Percentiles rank a stretch among this genome's conserved stretches.
Evolutionary conservation across 805 yeast genomes (phyloP).

Genomic region (Komagataella phaffii): DNA sequence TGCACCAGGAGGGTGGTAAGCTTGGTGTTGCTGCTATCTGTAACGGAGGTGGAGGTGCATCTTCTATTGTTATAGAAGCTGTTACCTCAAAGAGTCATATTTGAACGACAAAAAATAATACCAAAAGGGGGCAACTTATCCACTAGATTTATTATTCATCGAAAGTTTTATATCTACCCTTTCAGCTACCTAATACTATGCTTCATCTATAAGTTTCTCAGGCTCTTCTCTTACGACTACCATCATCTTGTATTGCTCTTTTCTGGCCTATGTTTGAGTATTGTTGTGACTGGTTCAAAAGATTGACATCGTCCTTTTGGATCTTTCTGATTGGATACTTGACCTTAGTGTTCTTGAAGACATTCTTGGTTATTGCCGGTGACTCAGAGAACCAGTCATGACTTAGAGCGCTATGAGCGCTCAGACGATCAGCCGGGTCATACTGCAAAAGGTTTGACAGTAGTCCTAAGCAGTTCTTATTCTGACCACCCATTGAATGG

Average conservation of each 20-base stretch:
- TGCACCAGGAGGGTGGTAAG: constrained; percentile 76
- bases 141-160: constrained; percentile 14
- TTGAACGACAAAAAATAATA: constrained; percentile 12
- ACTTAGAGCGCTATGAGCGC: constrained; percentile 62
- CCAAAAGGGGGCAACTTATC: constrained; percentile 14
- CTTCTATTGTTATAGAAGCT: constrained; percentile 65
- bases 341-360: constrained; percentile 62
- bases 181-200: neutral
- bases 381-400: constrained; percentile 70
- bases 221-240: neutral
- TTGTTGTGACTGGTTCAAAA: constrained; percentile 14
- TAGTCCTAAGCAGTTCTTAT: constrained; percentile 53
- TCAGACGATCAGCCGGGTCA: constrained; percentile 70
- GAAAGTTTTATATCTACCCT: neutral
- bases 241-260: neutral
- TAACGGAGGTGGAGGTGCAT: constrained; percentile 99
- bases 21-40: constrained; percentile 93
- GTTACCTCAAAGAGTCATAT: neutral
- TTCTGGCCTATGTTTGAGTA: neutral
- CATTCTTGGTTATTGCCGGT: constrained; percentile 59
- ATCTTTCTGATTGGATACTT: constrained; percentile 82
- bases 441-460: constrained; percentile 56
- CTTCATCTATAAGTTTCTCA: neutral
- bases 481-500: constrained; percentile 65
- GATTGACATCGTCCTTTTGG: constrained; percentile 78